Conservation (phyloP, 192 early-diverging fungal genomes). For the Pilobolus umbonatus region DNA sequence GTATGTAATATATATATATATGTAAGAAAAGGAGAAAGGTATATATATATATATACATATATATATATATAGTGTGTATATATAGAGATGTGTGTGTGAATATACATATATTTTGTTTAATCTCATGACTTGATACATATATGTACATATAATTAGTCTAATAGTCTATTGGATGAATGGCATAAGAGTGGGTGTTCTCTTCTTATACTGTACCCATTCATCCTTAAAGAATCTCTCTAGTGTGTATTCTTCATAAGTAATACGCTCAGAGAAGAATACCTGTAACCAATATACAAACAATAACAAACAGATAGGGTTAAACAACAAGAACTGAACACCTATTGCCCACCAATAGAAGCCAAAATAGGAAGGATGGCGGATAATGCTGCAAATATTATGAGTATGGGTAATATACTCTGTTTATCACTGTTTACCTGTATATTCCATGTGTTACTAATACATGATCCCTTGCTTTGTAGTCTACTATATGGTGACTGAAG, state of each 20-base stretch:
- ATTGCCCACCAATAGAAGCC: constrained; percentile 92
- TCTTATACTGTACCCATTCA: constrained; percentile 66
- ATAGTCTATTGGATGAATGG: constrained; percentile 57
- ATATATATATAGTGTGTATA: too few relatives aligned
- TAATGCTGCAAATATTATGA: constrained; percentile 38
- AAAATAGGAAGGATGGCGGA: constrained; percentile 94
- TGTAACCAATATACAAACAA: constrained; percentile 61
- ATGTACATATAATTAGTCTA: too few relatives aligned
- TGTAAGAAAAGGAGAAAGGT: too few relatives aligned
- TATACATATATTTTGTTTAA: too few relatives aligned
- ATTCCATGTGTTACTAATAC: constrained; percentile 81
- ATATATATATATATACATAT: too few relatives aligned
- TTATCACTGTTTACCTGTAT: constrained; percentile 58
- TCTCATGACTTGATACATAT: too few relatives aligned
- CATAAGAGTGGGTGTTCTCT: constrained; percentile 60
- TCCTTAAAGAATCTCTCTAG: constrained; percentile 79
- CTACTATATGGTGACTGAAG: constrained; percentile 79
- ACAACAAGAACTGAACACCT: constrained; percentile 70
- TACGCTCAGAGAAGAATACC: constrained; percentile 75
- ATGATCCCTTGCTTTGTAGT: constrained; percentile 66
- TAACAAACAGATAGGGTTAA: constrained; percentile 73
- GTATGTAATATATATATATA: too few relatives aligned
- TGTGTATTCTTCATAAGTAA: constrained; percentile 71
- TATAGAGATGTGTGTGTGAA: too few relatives aligned
- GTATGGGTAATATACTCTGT: neutral